phyloP scores from a whole-genome alignment of 2,329 filamentous ascomycete genomes.

The Pseudocercospora musae region DNA sequence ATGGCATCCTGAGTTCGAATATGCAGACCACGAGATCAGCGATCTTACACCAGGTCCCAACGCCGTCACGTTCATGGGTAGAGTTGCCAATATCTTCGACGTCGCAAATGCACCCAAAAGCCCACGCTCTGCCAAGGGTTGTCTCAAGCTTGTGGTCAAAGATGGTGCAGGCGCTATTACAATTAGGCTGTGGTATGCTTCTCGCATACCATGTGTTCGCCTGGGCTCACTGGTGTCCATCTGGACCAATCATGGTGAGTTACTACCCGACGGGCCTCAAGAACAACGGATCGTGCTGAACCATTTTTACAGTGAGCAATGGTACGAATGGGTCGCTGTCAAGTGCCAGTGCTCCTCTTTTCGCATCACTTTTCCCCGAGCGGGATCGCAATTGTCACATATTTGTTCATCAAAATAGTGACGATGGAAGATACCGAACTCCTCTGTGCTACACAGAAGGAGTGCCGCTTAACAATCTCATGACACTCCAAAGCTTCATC shows the following conservation, averaged over 20 bases:
- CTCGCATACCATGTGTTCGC: conserved; percentile 41
- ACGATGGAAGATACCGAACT: conserved; percentile 43
- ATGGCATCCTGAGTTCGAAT: conserved; percentile 50
- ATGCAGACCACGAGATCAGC: conserved; percentile 47
- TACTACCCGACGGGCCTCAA: background rate
- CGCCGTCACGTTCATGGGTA: conserved; percentile 52
- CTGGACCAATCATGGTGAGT: conserved; percentile 52
- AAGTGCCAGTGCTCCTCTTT: conserved; percentile 46
- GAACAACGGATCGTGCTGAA: background rate
- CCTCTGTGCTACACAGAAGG: conserved; percentile 46
- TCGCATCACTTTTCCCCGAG: conserved; percentile 58
- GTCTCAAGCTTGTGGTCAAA: conserved; percentile 54
- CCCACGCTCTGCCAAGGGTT: conserved; percentile 48
- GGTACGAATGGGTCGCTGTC: conserved; percentile 42
- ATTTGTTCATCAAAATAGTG: conserved; percentile 51
- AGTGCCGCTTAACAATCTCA: conserved; percentile 46
- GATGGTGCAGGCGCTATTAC: conserved; percentile 55
- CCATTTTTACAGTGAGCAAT: conserved; percentile 41
- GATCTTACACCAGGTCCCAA: conserved; percentile 50
- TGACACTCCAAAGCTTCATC: conserved; percentile 56
- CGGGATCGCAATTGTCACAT: conserved; percentile 54
- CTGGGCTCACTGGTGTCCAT: conserved; percentile 56
- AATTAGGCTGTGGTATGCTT: conserved; percentile 52
- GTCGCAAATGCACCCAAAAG: conserved; percentile 42
- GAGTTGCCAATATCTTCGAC: conserved; percentile 56